A percentile compares a stretch with the other conserved stretches of the same genome.
These are phyloP conservation scores for Chalciporus sphaerocephalus DNA, from an alignment of 768 basidiomycete genomes.

Conservation along the genomic window DNA sequence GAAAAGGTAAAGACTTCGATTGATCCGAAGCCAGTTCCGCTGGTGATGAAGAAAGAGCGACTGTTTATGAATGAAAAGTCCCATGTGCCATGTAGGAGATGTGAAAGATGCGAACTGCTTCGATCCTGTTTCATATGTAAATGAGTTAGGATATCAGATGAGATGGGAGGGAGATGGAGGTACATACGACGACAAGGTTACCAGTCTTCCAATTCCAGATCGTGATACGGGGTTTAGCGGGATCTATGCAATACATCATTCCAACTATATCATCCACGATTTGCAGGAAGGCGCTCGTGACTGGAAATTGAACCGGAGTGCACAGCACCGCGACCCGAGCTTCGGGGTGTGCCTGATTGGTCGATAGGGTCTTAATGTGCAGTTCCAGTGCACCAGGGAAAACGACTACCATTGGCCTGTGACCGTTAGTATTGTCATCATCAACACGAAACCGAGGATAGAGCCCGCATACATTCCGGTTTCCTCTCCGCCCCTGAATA, in stretches of 20 bases:
- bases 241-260: conserved; percentile 37
- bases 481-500: conserved; percentile 31
- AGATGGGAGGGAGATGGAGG: too few species aligned
- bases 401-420: conserved; percentile 8
- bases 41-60: conserved; percentile 42
- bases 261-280: conserved; percentile 53
- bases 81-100: conserved; percentile 29
- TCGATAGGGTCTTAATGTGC: conserved; percentile 43
- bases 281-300: conserved; percentile 40
- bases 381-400: conserved; percentile 29
- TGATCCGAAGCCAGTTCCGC: conserved; percentile 29
- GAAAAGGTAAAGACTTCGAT: conserved; percentile 43
- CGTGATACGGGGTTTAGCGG: conserved; percentile 22
- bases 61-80: conserved; percentile 48
- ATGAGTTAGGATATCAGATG: not conserved
- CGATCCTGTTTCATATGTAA: conserved; percentile 26
- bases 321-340: conserved; percentile 32
- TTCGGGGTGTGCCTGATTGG: conserved; percentile 38
- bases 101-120: conserved; percentile 11
- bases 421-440: not conserved
- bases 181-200: conserved; percentile 38
- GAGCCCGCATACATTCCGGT: conserved; percentile 11
- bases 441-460: not conserved
- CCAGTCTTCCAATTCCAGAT: conserved; percentile 53
- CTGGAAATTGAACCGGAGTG: conserved; percentile 20